Percentiles rank a stretch among this genome's conserved stretches.
phyloP scores from a whole-genome alignment of 1,284 basidiomycete genomes.

The Ustilago cynodontis region DNA sequence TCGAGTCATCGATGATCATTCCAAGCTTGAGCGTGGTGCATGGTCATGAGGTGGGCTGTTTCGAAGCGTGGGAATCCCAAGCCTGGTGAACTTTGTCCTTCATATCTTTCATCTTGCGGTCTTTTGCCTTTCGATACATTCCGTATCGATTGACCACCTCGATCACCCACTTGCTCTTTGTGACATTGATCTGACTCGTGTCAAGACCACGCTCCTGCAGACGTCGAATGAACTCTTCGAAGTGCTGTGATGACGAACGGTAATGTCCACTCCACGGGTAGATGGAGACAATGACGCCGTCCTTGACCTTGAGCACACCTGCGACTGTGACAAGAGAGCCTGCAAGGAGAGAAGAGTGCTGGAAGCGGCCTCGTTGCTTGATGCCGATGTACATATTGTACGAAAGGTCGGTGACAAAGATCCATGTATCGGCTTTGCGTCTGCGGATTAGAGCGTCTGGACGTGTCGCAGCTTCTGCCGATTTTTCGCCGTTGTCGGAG shows the following conservation, averaged over 20 bases:
- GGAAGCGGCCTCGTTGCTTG: conserved; percentile 57
- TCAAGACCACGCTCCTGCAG: conserved; percentile 47
- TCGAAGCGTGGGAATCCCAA: conserved; percentile 18
- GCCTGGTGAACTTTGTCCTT: conserved; percentile 31
- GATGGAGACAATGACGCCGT: conserved; percentile 54
- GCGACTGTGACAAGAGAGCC: conserved; percentile 53
- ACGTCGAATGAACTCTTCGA: conserved; percentile 47
- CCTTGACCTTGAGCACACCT: conserved; percentile 52
- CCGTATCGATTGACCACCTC: conserved; percentile 55
- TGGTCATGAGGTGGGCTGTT: conserved; percentile 27
- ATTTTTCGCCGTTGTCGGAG: conserved; percentile 2
- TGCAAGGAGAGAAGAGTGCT: conserved; percentile 53
- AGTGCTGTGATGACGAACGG: conserved; percentile 49
- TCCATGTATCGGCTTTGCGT: conserved; percentile 46
- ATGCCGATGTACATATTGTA: conserved; percentile 57
- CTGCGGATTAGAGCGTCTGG: conserved; percentile 43
- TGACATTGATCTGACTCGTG: conserved; percentile 53
- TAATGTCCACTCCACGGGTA: conserved; percentile 58
- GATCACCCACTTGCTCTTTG: conserved; percentile 53
- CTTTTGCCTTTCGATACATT: conserved; percentile 52
- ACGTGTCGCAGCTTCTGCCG: neutral
- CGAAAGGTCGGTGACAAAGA: conserved; percentile 52
- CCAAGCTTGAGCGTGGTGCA: neutral
- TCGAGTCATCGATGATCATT: neutral
- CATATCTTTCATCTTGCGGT: conserved; percentile 39